Base-by-base conservation (phyloP, 768 basidiomycete species). In the Tricholoma flavovirens region DNA sequence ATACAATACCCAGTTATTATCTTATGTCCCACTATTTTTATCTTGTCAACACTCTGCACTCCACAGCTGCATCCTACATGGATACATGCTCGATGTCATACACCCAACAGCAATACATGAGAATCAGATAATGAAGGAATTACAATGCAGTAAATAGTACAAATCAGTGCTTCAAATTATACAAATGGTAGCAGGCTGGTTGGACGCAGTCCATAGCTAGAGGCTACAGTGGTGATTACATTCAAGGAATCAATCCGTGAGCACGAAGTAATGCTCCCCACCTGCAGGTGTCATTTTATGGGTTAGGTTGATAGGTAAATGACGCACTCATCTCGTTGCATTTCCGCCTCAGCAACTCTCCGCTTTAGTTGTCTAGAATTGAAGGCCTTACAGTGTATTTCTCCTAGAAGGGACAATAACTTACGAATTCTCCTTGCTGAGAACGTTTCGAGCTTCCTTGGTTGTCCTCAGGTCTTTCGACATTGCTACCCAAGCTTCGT, bases 401-500 rank as follows among this genome's bases (percentile, higher is more conserved):
- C 12, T 12, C 26, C 8, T 2, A 30, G 17, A 8, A 53, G 42
- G 21, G 49, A 46, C 40, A 40, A 30, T 51, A 14, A 80, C 88
- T 61, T 67, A 92, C 89, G 84, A 81, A 64, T 95, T 96, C 73
- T 94, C 90, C 64, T 83, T 81, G 45, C 80, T 75, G 32, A 90
- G 69, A n/a, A 74, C 71, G 64, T 95, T 95, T 56, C 88, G 79
- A 14, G 78, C 70, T 64, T 88, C 85, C 70, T 93, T 96, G 14
- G 90, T 84, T 58, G 79, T 68, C 59, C 82, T 77, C 51, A 95
- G 73, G 66, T 95, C 91, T 42, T 74, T 73, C 24, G 83, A 79
- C 77, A 96, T 79, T 1, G 87, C 86, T n/a, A 73, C 67, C 83
- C 88, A 94, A 1, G 92, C 91, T 63, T 93, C 90, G 49, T 86